These are phyloP conservation scores for Trametes punicea DNA, from an alignment of 768 basidiomycete species.

Conservation along the genomic window DNA sequence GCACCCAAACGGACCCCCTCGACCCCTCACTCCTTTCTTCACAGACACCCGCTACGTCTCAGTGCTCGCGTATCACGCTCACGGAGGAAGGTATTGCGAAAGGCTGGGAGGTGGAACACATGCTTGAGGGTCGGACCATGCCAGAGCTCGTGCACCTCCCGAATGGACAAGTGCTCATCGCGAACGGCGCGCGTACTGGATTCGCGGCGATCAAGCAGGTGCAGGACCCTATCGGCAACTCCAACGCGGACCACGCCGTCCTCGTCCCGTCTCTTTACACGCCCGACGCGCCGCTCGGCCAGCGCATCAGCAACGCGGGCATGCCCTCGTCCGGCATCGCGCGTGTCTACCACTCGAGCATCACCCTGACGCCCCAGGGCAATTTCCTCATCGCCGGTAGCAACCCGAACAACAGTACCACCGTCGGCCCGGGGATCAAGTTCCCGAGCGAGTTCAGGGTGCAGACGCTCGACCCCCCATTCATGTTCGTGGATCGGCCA, in stretches of 20 bases:
- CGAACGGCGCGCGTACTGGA: conserved; percentile 72
- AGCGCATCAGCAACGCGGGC: conserved; percentile 55
- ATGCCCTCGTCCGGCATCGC: conserved; percentile 69
- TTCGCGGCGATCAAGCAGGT: conserved; percentile 82
- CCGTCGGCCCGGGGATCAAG: conserved; percentile 41
- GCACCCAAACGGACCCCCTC: conserved; percentile 60
- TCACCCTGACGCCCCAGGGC: conserved; percentile 70
- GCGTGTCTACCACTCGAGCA: conserved; percentile 77
- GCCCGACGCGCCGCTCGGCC: conserved; percentile 49
- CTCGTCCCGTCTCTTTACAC: conserved; percentile 67
- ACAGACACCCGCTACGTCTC: conserved; percentile 66
- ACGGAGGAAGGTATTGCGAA: conserved; percentile 58
- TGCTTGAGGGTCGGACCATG: conserved; percentile 75
- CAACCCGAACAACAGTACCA: conserved; percentile 79
- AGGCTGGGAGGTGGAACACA: conserved; percentile 74
- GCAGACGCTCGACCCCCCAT: conserved; percentile 84
- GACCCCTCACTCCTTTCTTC: conserved; percentile 64
- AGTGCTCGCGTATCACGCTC: conserved; percentile 69
- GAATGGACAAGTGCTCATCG: conserved; percentile 66
- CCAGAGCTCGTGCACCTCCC: conserved; percentile 79
- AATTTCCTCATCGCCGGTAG: conserved; percentile 78
- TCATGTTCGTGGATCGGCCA: conserved; percentile 66
- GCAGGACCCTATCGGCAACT: conserved; percentile 59
- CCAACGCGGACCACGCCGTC: conserved; percentile 75
- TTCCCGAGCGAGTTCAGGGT: conserved; percentile 88